Evolutionary conservation across 225 moss, liverwort and hornwort species (phyloP), one percentile per base, ranked within the genome.

Genomic region (Polytrichum commune): DNA sequence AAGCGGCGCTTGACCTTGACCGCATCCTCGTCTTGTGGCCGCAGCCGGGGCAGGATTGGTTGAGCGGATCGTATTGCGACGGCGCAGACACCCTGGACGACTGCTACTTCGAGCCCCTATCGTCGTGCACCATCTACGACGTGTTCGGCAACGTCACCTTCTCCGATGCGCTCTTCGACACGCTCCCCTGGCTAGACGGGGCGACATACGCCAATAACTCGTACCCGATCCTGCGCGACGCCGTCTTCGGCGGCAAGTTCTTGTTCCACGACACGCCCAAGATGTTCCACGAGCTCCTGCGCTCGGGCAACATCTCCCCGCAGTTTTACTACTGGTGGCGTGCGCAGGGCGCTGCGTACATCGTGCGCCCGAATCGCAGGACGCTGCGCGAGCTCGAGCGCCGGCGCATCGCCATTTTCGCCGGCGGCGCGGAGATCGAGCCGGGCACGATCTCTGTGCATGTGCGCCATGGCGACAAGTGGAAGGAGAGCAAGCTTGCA

Each of bases 21-120:
- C 82, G 86, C 74, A 73, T 86, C n/a, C 35, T 86, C 72, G 86
- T 86, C 27, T 62, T 86, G 9, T 69, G 77, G 63, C 86, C 86
- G 6, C 82, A 82, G 54, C 82, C 86, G 20, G 53, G 58, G 0
- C 80, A 75, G 56, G 82, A 83, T 62, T 86, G 86, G 86, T 74
- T 86, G 0, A 86, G 80, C 29, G 86, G 86, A 7, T 79, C 74
- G 77, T 86, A 74, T 28, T 86, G 86, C 68, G 53, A 64, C 6
- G 46, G 75, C 27, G 72, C 74, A 6, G 79, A 62, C 18, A 8
- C 86, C 0, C 20, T 86, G 18, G 86, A 86, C 32, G 82, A 74
- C 2, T 86, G 86, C 58, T 86, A 86, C 80, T 83, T 86, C 4
- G 80, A 86, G 64, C 80, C 82, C 0, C 54, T 86, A 24, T 82